Evolutionary conservation across 2,329 filamentous ascomycete species (phyloP).

Genomic region (Chaetomium globosum): DNA sequence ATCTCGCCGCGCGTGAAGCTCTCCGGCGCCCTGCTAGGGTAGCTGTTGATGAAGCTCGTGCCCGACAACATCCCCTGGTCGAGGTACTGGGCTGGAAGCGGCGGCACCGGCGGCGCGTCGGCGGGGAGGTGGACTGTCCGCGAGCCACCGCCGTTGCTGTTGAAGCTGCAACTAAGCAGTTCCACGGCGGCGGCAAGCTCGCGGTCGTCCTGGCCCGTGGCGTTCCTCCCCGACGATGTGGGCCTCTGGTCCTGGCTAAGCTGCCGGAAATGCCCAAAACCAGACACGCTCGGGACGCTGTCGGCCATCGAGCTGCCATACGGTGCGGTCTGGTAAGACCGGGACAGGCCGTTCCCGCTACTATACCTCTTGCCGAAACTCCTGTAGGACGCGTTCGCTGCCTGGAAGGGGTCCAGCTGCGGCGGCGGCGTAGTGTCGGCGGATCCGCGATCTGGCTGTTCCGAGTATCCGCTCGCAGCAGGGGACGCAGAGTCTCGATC

Average conservation of each 20-base stretch:
- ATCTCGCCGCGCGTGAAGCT: conserved; percentile 65
- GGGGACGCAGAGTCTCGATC: conserved; percentile 83
- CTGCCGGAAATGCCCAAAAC: conserved; percentile 65
- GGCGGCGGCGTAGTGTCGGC: conserved; percentile 92
- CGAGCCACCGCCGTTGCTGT: conserved; percentile 67
- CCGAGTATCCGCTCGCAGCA: conserved; percentile 77
- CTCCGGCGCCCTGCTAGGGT: conserved; percentile 62
- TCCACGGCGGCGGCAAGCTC: conserved; percentile 89
- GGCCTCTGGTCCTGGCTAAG: conserved; percentile 76
- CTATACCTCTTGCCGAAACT: conserved; percentile 61
- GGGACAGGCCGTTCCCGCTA: conserved; percentile 63
- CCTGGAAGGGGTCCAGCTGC: conserved; percentile 64
- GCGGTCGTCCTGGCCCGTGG: conserved; percentile 77
- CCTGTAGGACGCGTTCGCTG: conserved; percentile 54
- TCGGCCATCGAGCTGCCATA: conserved; percentile 57
- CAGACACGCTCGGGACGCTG: conserved; percentile 55
- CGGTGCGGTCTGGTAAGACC: conserved; percentile 76
- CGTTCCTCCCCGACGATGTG: conserved; percentile 74
- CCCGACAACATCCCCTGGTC: conserved; percentile 63
- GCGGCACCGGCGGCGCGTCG: conserved; percentile 84
- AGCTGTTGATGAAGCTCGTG: conserved; percentile 65
- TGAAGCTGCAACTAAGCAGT: conserved; percentile 86
- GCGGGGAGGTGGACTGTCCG: conserved; percentile 64
- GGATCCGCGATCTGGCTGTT: conserved; percentile 79
- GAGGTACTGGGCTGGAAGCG: conserved; percentile 78